phyloP scores from a whole-genome alignment of 768 basidiomycete genomes.

The Suillus spraguei region DNA sequence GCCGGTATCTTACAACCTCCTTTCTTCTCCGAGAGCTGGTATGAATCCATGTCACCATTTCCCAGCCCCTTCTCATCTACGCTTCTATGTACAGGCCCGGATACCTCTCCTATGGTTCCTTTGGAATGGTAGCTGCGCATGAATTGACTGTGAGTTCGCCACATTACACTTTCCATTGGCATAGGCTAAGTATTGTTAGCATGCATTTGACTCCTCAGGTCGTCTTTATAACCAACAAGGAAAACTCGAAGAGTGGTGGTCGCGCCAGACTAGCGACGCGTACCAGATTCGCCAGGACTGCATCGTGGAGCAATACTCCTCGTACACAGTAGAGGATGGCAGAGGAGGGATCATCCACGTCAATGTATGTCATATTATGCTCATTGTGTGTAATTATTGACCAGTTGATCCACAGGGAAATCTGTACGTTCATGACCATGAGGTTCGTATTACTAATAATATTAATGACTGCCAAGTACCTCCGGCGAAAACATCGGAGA shows the following conservation, averaged over 20 bases:
- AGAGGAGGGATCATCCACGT: conserved; percentile 83
- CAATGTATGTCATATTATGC: conserved; percentile 56
- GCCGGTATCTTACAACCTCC: conserved; percentile 94
- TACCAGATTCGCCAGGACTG: conserved; percentile 86
- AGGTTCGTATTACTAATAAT: conserved; percentile 16
- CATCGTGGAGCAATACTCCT: conserved; percentile 91
- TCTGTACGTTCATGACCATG: conserved; percentile 47
- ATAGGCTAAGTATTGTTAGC: conserved; percentile 42
- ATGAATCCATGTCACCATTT: conserved; percentile 18
- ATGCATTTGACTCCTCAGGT: conserved; percentile 90
- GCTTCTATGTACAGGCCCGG: conserved; percentile 60
- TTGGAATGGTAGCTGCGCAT: conserved; percentile 91
- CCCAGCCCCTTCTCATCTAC: not conserved
- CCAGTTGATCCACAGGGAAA: conserved; percentile 55
- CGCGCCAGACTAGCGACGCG: conserved; percentile 78
- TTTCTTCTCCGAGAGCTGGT: conserved; percentile 86
- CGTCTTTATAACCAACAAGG: conserved; percentile 90
- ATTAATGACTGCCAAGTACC: conserved; percentile 51
- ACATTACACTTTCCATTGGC: not conserved
- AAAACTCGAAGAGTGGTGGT: conserved; percentile 92
- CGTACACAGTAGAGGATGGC: conserved; percentile 83
- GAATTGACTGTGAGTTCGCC: conserved; percentile 73
- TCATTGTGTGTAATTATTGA: conserved; percentile 4
- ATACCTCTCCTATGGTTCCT: conserved; percentile 89
- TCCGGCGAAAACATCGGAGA: conserved; percentile 94